Conservation (phyloP, 768 basidiomycete genomes). For the Neoboletus subvelutipes region DNA sequence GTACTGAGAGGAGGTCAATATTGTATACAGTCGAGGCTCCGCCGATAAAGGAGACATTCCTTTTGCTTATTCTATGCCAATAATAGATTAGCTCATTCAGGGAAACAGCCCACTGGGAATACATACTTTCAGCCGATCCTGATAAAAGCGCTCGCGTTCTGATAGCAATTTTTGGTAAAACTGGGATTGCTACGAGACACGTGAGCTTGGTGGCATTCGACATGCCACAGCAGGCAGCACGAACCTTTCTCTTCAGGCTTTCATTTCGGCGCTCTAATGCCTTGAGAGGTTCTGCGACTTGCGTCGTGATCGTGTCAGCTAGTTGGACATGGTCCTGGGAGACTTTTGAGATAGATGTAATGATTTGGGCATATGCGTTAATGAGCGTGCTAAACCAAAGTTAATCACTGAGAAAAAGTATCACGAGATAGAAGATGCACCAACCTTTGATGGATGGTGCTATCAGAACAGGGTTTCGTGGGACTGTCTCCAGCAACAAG, state of each 20-base stretch:
- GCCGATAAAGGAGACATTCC: slow-evolving; percentile 17
- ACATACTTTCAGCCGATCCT: slow-evolving; percentile 67
- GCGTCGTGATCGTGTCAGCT: slow-evolving; percentile 57
- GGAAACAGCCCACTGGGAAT: slow-evolving; percentile 1
- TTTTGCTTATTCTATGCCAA: slow-evolving; percentile 33
- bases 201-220: slow-evolving; percentile 7
- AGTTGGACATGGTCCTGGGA: slow-evolving; percentile 70
- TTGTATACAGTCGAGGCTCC: not conserved
- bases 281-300: slow-evolving; percentile 65
- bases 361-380: slow-evolving; percentile 65
- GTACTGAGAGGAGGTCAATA: slow-evolving; percentile 49
- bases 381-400: slow-evolving; percentile 59
- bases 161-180: slow-evolving; percentile 70
- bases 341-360: slow-evolving; percentile 54
- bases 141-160: slow-evolving; percentile 67
- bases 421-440: slow-evolving; percentile 8
- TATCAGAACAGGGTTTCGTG: slow-evolving; percentile 57
- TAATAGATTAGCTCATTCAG: slow-evolving; percentile 2
- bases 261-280: slow-evolving; percentile 61
- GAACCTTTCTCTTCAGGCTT: slow-evolving; percentile 66
- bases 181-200: slow-evolving; percentile 54
- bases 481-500: slow-evolving; percentile 69
- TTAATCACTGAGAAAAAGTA: slow-evolving; percentile 16
- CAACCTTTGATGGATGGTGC: slow-evolving; percentile 56
- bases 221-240: not conserved